Evolutionary conservation across 2,329 filamentous ascomycete genomes (phyloP), one percentile per base, ranked within the genome.

Genomic region (Aphanoascus verrucosus): DNA sequence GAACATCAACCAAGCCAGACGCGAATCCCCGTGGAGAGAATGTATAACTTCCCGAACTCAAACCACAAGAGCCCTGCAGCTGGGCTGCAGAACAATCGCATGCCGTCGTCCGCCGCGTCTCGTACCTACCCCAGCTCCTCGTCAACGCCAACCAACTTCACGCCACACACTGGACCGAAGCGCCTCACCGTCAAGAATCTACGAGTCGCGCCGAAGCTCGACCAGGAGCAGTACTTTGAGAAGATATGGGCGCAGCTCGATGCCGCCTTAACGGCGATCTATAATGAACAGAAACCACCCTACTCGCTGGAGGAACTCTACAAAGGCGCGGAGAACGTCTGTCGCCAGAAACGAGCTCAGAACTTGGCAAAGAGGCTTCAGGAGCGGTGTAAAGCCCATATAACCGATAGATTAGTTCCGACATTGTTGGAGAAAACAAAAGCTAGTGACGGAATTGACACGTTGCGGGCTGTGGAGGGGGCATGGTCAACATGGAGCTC

Each of bases 161-260:
- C 85, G 60, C 83, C 88, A 11, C 82, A 87, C 62, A 76, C 78
- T 9, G 89, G 88, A 32, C 83, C 88, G 17, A 90, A 85, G 75
- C 90, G 85, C 69, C 79, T 98, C 44, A 80, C 91, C n/a, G 87
- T 98, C 62, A 95, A 95, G 78, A 97, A 96, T 66, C 78, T 96
- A 58, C 82, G 85, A 55, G 77, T 79, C 1, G 77, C 77, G 15
- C 72, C 78, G n/a, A 77, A 78, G 55, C 75, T 79, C 52, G 81
- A 88, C 61, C 79, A 86, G 17, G 82, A 86, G 57, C 77, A 81
- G 58, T 97, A 95, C 72, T 88, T 94, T 62, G 76, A 83, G 40
- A 82, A 83, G 62, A 84, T 83, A 2, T 87, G 85, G 81, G 70
- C 73, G 40, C 85, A 94, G 65, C 75, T 97, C 5, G 81, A 87